phyloP scores from a whole-genome alignment of 805 yeast species.

The Candida michaelii region DNA sequence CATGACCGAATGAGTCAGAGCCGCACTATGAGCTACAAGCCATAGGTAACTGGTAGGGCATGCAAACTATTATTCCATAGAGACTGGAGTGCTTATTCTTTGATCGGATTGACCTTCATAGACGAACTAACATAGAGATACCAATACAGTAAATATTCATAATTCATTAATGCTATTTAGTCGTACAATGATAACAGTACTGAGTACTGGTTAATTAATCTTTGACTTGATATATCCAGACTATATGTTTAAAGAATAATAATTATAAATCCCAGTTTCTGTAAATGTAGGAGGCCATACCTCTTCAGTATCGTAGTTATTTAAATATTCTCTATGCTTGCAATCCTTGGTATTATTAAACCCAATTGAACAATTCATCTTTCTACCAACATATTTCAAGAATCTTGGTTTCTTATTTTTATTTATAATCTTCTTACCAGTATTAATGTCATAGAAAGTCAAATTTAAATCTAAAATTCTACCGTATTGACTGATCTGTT shows the following conservation, averaged over 20 bases:
- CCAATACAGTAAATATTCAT: too few relatives aligned
- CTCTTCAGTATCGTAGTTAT: slow-evolving; percentile 26
- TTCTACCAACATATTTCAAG: slow-evolving; percentile 52
- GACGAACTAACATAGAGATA: too few relatives aligned
- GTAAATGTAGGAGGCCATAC: slow-evolving; percentile 55
- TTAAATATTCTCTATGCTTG: slow-evolving; percentile 30
- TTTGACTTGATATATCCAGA: background rate
- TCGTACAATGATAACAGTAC: too few relatives aligned
- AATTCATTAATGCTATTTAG: slow-evolving; percentile 3
- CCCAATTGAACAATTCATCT: slow-evolving; percentile 56
- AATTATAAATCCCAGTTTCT: slow-evolving; percentile 56
- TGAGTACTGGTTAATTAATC: too few relatives aligned
- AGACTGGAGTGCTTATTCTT: too few relatives aligned
- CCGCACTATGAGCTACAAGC: too few relatives aligned
- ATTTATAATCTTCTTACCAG: slow-evolving; percentile 59
- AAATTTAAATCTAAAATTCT: slow-evolving; percentile 33
- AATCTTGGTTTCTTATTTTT: slow-evolving; percentile 48
- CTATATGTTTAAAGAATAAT: slow-evolving; percentile 51
- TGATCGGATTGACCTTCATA: too few relatives aligned
- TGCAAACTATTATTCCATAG: too few relatives aligned
- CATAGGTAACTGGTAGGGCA: too few relatives aligned
- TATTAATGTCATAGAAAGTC: slow-evolving; percentile 58
- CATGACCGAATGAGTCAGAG: background rate
- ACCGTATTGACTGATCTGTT: slow-evolving; percentile 20
- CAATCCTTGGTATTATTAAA: slow-evolving; percentile 40